Percentiles rank a stretch among this genome's conserved stretches.
These are phyloP conservation scores for Huiozyma sinensis DNA, from an alignment of 805 yeast species.

Conservation along the genomic window DNA sequence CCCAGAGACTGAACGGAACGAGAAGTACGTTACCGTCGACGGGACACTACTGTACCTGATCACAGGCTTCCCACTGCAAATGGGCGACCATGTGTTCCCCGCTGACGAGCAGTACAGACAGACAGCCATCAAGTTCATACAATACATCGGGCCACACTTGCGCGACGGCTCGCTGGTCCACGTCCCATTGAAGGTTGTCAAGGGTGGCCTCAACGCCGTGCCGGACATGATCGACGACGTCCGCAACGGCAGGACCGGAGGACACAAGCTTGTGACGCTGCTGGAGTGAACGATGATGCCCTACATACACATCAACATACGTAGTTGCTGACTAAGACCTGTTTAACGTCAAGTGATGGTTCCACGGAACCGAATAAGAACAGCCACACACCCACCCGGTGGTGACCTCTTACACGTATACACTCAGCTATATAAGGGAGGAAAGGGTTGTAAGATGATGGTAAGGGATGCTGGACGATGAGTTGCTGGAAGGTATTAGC, in stretches of 20 bases:
- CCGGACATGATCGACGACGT: constrained; percentile 15
- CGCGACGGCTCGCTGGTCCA: constrained; percentile 20
- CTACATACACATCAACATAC: background rate
- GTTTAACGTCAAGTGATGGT: background rate
- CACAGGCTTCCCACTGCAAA: constrained; percentile 24
- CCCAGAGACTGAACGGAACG: constrained; percentile 19
- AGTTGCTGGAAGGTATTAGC: too few species aligned
- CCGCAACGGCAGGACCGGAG: constrained; percentile 16
- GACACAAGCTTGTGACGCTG: constrained; percentile 12
- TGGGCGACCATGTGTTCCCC: constrained; percentile 15
- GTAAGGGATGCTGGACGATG: background rate
- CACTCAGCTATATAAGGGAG: background rate
- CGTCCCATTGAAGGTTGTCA: constrained; percentile 22
- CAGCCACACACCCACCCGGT: background rate
- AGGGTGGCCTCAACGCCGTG: constrained; percentile 19
- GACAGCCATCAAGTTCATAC: constrained; percentile 19
- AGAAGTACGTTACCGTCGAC: constrained; percentile 21
- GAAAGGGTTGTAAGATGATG: background rate
- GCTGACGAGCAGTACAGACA: constrained; percentile 13
- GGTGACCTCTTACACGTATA: background rate
- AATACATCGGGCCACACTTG: constrained; percentile 12
- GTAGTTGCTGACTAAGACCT: background rate
- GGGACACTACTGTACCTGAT: constrained; percentile 29
- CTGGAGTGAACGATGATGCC: background rate
- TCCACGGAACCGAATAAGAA: background rate